Evolutionary conservation across 2,329 filamentous ascomycete genomes (phyloP).

Genomic region (Trichoderma brevicompactum): DNA sequence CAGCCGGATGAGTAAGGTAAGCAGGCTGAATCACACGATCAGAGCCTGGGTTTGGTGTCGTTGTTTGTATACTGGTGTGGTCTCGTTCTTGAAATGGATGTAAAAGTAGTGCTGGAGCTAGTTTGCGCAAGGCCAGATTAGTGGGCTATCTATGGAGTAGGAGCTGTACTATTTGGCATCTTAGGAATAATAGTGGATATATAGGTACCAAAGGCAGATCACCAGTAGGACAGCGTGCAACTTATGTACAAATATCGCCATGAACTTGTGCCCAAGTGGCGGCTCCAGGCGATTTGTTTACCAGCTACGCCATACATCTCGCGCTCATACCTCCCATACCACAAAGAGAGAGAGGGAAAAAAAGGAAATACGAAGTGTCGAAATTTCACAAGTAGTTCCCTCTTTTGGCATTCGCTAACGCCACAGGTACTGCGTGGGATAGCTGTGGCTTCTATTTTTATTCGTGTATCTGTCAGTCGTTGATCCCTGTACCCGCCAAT

Average conservation of each 20-base stretch:
- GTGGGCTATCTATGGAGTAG: not conserved
- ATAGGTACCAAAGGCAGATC: too few species aligned
- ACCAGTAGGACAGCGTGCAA: too few species aligned
- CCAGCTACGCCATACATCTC: too few species aligned
- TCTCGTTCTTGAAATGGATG: too few species aligned
- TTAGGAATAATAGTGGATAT: not conserved
- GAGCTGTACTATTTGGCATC: not conserved
- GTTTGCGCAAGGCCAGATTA: constrained; percentile 12
- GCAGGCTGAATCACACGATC: constrained; percentile 6
- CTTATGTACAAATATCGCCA: too few species aligned
- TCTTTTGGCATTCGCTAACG: not conserved
- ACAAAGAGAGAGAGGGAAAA: not conserved
- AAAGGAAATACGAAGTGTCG: not conserved
- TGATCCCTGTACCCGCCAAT: not conserved
- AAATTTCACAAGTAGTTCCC: not conserved
- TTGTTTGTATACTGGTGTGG: not conserved
- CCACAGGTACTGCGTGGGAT: not conserved
- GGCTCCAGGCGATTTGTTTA: too few species aligned
- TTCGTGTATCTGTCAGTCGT: not conserved
- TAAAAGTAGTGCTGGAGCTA: constrained; percentile 1
- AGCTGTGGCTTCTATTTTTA: constrained; percentile 13
- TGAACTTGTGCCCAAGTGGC: too few species aligned
- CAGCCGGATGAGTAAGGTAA: constrained; percentile 20
- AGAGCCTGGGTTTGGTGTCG: not conserved
- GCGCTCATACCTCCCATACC: too few species aligned